Evolutionary conservation across 2,329 filamentous ascomycete species (phyloP).

Genomic region (Pezicula radicicola): DNA sequence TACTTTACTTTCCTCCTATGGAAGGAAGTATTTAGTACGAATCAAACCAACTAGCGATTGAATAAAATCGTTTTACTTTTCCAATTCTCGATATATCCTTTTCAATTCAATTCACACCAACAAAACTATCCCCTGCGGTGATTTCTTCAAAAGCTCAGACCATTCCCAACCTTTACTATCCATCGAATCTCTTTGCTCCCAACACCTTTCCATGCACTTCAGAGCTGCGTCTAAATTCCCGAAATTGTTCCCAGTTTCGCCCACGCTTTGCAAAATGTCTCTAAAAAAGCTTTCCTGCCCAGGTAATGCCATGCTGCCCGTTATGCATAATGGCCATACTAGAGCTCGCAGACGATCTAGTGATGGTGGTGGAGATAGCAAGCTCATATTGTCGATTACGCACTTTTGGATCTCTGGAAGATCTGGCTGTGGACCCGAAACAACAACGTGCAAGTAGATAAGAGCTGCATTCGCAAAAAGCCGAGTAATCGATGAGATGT

Average conservation of each 20-base stretch:
- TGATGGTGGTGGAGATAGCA: too few species aligned
- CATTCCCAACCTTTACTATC: too few species aligned
- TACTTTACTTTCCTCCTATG: too few species aligned
- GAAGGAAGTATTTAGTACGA: too few species aligned
- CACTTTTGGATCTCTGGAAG: constrained; percentile 3
- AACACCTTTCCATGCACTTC: neutral
- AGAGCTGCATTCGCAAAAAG: constrained; percentile 2
- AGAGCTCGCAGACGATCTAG: neutral
- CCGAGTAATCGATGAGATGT: neutral
- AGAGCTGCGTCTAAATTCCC: neutral
- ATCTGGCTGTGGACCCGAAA: neutral
- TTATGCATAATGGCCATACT: neutral
- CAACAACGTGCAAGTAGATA: constrained; percentile 3
- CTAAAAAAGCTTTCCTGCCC: neutral
- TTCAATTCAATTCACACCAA: too few species aligned
- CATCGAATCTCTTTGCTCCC: neutral
- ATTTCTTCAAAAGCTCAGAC: too few species aligned
- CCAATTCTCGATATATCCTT: too few species aligned
- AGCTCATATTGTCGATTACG: neutral
- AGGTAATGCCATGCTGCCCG: neutral
- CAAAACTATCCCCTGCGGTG: too few species aligned
- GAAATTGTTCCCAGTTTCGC: neutral
- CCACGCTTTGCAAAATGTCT: neutral
- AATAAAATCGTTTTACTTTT: too few species aligned
- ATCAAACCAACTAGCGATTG: too few species aligned